A percentile compares a stretch with the other conserved stretches of the same genome.
These are phyloP conservation scores for Lonicera japonica DNA, from an alignment of 129 eudicot species.

Conservation along the genomic window DNA sequence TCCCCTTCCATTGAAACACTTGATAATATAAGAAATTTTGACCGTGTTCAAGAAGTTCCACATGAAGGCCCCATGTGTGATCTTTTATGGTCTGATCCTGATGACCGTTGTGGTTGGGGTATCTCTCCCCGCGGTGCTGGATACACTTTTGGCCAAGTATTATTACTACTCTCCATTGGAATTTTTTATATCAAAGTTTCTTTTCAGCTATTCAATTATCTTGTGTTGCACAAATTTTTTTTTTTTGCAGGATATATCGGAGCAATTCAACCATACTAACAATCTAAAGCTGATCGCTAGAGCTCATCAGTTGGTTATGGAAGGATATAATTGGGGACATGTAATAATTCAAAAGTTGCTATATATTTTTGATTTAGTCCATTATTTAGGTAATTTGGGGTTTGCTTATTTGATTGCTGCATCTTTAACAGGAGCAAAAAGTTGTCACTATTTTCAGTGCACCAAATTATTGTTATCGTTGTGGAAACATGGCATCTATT, in stretches of 20 bases:
- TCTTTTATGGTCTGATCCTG: constrained; percentile 95
- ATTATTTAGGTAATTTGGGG: neutral
- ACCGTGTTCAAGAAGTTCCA: constrained; percentile 98
- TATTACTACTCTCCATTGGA: constrained; percentile 9
- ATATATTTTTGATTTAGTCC: constrained; percentile 5
- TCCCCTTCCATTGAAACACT: constrained; percentile 94
- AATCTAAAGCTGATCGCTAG: constrained; percentile 80
- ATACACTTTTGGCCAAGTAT: constrained; percentile 96
- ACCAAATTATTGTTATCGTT: constrained; percentile 89
- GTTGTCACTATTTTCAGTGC: constrained; percentile 96
- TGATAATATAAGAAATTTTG: constrained; percentile 80
- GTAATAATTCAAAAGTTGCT: constrained; percentile 25
- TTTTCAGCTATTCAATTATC: neutral
- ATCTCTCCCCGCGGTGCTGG: constrained; percentile 97
- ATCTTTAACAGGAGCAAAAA: constrained; percentile 68
- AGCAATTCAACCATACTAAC: constrained; percentile 91
- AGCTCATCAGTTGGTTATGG: constrained; percentile 99
- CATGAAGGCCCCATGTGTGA: constrained; percentile 99
- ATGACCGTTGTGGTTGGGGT: constrained; percentile 99
- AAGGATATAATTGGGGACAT: constrained; percentile 95
- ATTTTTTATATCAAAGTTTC: too few relatives aligned
- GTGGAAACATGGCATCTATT: constrained; percentile 98
- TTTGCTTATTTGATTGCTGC: constrained; percentile 2
- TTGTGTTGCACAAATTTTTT: neutral
- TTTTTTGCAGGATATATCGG: constrained; percentile 70